Evolutionary conservation across 2,329 filamentous ascomycete genomes (phyloP).

Genomic region (Ophiostoma sp.): DNA sequence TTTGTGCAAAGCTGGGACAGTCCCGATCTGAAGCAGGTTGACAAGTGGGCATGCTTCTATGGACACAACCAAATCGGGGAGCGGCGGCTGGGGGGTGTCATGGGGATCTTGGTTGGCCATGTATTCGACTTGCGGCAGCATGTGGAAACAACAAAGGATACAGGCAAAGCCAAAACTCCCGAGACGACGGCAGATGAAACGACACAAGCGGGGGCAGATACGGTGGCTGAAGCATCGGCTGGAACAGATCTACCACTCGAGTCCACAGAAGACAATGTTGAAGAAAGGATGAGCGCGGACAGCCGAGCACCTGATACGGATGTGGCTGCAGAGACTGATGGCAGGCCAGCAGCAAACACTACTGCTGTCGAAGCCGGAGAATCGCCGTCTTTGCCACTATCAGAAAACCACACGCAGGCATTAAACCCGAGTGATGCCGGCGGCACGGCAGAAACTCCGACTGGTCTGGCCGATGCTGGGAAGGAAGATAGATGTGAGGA

Average conservation of each 20-base stretch:
- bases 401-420: background rate
- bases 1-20: slow-evolving; percentile 62
- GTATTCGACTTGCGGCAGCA: slow-evolving; percentile 54
- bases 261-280: background rate
- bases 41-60: slow-evolving; percentile 53
- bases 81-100: slow-evolving; percentile 59
- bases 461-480: background rate
- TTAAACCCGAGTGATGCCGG: background rate
- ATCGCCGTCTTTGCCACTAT: background rate
- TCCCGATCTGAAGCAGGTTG: slow-evolving; percentile 56
- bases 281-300: background rate
- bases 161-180: background rate
- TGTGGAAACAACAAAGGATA: background rate
- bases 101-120: slow-evolving; percentile 63
- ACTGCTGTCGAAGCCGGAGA: background rate
- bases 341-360: background rate
- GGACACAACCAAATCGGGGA: slow-evolving; percentile 56
- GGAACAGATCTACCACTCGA: background rate
- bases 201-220: background rate
- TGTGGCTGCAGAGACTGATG: background rate
- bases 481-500: background rate
- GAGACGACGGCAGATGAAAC: background rate
- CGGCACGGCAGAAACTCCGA: background rate
- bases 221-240: background rate
- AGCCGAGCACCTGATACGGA: background rate